phyloP scores from a whole-genome alignment of 23 red algal genomes.

The Gracilaria vermiculophylla region DNA sequence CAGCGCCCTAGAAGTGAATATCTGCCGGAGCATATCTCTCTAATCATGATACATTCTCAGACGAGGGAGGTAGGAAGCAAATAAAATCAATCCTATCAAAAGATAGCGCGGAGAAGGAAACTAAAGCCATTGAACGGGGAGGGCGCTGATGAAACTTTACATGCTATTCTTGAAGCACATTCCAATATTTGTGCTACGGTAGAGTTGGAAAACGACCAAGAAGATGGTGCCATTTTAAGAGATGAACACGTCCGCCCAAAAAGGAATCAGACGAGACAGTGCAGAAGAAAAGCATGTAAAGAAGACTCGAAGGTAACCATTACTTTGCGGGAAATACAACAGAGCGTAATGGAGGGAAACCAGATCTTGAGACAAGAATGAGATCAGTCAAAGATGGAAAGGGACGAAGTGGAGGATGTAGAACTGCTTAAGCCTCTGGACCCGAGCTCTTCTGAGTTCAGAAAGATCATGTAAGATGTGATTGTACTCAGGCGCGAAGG shows the following conservation, averaged over 20 bases:
- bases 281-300: not conserved
- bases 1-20: not conserved
- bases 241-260: not conserved
- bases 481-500: not conserved
- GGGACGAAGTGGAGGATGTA: not conserved
- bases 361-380: not conserved
- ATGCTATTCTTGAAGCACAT: not conserved
- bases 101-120: too few species aligned
- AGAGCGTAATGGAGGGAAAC: not conserved
- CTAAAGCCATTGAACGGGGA: too few species aligned
- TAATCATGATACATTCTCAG: not conserved
- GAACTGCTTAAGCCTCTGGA: conserved; percentile 16
- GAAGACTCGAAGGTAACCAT: not conserved
- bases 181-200: not conserved
- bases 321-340: not conserved
- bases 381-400: not conserved
- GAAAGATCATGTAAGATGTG: not conserved
- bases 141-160: not conserved
- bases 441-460: not conserved
- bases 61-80: not conserved
- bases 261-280: not conserved
- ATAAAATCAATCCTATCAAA: not conserved
- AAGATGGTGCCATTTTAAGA: not conserved
- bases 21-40: conserved; percentile 8
- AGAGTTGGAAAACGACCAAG: not conserved